Conservation (phyloP, 2,329 filamentous ascomycete species). For the Clonostachys byssicola region DNA sequence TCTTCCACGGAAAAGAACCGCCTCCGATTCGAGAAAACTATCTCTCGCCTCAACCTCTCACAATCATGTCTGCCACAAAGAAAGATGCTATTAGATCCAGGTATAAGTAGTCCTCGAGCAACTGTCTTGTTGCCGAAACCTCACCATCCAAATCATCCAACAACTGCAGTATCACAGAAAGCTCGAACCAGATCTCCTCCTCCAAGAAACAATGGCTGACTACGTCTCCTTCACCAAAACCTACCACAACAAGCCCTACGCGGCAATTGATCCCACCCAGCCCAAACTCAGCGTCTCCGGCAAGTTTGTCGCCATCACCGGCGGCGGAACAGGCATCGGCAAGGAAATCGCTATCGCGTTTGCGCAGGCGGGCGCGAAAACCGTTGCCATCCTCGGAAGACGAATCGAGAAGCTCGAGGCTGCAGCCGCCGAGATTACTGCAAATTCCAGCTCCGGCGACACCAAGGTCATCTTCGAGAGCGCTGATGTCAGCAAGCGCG, state of each 20-base stretch:
- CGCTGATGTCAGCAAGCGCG: constrained; percentile 15
- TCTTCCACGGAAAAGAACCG: too few relatives aligned
- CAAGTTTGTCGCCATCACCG: constrained; percentile 57
- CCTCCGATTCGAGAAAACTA: too few relatives aligned
- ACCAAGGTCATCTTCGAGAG: constrained; percentile 32
- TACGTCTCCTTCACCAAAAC: constrained; percentile 9
- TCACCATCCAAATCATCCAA: not conserved
- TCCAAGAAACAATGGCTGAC: not conserved
- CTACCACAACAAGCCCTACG: constrained; percentile 14
- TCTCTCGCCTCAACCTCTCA: too few relatives aligned
- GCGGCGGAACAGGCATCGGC: constrained; percentile 59
- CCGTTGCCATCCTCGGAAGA: constrained; percentile 32
- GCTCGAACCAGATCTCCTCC: not conserved
- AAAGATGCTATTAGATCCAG: too few relatives aligned
- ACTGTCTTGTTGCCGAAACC: too few relatives aligned
- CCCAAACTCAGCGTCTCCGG: constrained; percentile 22
- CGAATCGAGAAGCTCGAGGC: constrained; percentile 15
- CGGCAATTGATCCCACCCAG: constrained; percentile 17
- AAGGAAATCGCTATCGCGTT: constrained; percentile 58
- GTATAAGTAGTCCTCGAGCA: too few relatives aligned
- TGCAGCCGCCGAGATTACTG: constrained; percentile 17
- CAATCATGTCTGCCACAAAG: too few relatives aligned
- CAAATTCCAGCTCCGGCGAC: constrained; percentile 34
- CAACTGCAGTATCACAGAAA: not conserved
- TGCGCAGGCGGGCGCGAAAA: constrained; percentile 26